Evolutionary conservation across 257 asterid species (phyloP).

Genomic region (Cordia subcordata): DNA sequence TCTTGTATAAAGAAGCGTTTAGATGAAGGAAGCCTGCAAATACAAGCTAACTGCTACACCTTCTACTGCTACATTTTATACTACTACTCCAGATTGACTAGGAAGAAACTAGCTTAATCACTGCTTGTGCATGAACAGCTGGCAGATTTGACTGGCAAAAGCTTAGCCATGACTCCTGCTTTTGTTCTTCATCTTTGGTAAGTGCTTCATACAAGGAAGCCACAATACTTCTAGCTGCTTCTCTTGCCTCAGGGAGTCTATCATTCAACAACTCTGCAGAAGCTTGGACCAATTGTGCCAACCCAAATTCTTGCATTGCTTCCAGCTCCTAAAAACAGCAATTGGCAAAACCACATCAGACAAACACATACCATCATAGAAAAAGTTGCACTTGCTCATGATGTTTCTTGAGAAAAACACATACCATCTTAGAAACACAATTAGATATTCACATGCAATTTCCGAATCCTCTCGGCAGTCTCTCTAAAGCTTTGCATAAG

Average conservation of each 20-base stretch:
- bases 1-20: background rate
- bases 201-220: conserved; percentile 43
- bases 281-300: no score
- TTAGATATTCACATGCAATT: no score
- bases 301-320: no score
- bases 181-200: conserved; percentile 46
- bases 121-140: conserved; percentile 72
- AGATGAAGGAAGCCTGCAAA: background rate
- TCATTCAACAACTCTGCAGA: conserved; percentile 54
- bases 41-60: conserved; percentile 1
- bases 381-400: no score
- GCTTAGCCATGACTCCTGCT: conserved; percentile 70
- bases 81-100: background rate
- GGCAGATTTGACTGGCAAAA: conserved; percentile 78
- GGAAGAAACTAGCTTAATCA: conserved; percentile 62
- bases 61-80: no score
- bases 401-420: no score
- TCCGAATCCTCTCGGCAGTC: no score
- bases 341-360: no score
- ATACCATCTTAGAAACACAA: no score
- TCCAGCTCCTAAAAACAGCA: no score
- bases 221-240: conserved; percentile 67
- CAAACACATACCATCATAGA: no score
- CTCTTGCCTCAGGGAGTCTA: conserved; percentile 91
- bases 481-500: no score